A percentile compares a stretch with the other conserved stretches of the same genome.
These are phyloP conservation scores for Acanthamoeba lenticulata DNA, from an alignment of 208 protist species.

Conservation along the genomic window DNA sequence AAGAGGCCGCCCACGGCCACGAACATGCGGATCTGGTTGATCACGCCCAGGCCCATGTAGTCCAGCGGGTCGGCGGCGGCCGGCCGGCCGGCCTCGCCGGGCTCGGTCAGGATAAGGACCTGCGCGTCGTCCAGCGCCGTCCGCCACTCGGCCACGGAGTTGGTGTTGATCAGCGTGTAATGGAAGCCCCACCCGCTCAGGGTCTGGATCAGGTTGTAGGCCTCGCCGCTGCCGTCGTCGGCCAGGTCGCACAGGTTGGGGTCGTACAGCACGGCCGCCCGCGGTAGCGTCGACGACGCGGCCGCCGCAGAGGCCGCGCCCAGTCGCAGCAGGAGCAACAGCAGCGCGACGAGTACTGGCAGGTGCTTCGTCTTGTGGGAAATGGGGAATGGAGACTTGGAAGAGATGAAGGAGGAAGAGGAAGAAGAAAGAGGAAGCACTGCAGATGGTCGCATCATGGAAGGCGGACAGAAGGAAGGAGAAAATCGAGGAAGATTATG, in stretches of 20 bases:
- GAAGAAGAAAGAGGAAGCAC: background rate
- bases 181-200: background rate
- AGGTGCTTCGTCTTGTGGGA: background rate
- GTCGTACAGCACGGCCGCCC: background rate
- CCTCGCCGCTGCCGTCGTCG: slow-evolving; percentile 23
- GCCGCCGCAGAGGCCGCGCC: background rate
- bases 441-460: background rate
- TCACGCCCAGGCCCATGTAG: background rate
- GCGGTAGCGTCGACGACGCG: background rate
- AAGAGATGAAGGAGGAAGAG: background rate
- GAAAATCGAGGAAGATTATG: no score
- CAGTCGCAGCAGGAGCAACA: background rate
- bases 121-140: background rate
- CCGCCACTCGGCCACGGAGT: background rate
- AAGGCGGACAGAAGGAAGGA: background rate
- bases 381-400: background rate
- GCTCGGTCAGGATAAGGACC: background rate
- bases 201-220: slow-evolving; percentile 14
- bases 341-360: background rate
- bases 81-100: background rate
- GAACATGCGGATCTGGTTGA: slow-evolving; percentile 33
- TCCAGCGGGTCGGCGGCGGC: background rate
- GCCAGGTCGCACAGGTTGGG: background rate
- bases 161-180: background rate
- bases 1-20: slow-evolving; percentile 30